Percentiles rank a stretch among this genome's conserved stretches.
Conservation (phyloP, 768 basidiomycete species). For the Russula dissimulans region DNA sequence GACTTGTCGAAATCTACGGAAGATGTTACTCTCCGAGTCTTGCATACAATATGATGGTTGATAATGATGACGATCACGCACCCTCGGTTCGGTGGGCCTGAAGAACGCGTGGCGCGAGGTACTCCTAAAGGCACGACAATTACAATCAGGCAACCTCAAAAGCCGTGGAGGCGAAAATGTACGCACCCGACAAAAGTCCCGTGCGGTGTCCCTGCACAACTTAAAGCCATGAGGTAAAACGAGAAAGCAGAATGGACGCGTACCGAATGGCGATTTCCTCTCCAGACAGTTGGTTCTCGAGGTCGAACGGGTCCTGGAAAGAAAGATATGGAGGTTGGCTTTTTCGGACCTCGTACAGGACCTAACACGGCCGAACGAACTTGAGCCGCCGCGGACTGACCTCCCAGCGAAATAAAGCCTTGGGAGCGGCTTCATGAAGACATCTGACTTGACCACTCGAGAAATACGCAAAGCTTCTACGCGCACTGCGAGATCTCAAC, state of each 20-base stretch:
- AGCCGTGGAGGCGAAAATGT: not conserved
- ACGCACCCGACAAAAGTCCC: constrained; percentile 68
- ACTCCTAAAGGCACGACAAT: constrained; percentile 43
- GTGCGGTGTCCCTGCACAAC: constrained; percentile 59
- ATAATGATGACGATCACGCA: constrained; percentile 25
- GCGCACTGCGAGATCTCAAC: not conserved
- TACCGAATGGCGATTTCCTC: constrained; percentile 88
- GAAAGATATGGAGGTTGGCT: not conserved
- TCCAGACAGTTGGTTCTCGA: constrained; percentile 75
- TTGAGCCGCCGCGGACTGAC: constrained; percentile 11
- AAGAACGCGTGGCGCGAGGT: constrained; percentile 78
- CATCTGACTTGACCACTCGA: not conserved
- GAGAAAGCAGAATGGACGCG: constrained; percentile 13
- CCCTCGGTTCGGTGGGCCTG: constrained; percentile 85
- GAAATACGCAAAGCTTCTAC: not conserved
- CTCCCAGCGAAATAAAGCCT: constrained; percentile 24
- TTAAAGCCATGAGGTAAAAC: not conserved
- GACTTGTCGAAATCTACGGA: constrained; percentile 63
- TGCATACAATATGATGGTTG: not conserved
- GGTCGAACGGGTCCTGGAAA: constrained; percentile 68
- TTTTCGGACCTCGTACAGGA: not conserved
- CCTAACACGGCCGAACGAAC: too few relatives aligned
- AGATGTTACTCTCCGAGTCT: not conserved
- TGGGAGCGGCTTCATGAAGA: not conserved
- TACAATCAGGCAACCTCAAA: not conserved